Evolutionary conservation across 2,329 filamentous ascomycete genomes (phyloP), one percentile per base, ranked within the genome.

Genomic region (Graphilbum ipis-grandicollis): DNA sequence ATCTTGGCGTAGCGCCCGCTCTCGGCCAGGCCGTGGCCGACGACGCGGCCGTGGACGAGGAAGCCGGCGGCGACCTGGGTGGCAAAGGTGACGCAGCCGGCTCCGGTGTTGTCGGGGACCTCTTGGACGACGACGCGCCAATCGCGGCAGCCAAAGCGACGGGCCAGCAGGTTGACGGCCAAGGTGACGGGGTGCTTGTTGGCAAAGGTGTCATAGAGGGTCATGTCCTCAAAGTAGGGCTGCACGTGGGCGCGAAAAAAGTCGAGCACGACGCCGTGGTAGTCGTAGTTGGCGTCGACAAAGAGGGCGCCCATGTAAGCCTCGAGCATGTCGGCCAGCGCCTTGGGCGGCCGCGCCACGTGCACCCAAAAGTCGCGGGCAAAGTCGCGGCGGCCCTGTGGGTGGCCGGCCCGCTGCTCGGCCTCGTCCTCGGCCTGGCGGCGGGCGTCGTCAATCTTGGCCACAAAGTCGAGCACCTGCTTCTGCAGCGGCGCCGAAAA

Each of bases 251-350:
- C 52, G n/a, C 71, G 56, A 55, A 93, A 94, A 57, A 98, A 96
- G 1, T 52, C 51, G 43, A 79, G 71, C 1, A 96, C 79, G 15
- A 75, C 64, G 12, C 54, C 53, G 54, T 78, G 93, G 54, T 79
- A 94, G 50, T 90, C 60, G 56, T 88, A 96, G 33, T 67, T 63
- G 0, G 82, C 79, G 55, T 98, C 90, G 10, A 98, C 79, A 52
- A 96, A 96, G 18, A 94, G 66, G 17, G 88, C 88, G 2, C 85
- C 90, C 3, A 94, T 60, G 47, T 85, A 90, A 0, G 88, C 74
- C 62, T 98, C 90, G 4, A 96, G 65, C 28, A 93, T 71, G 53
- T 98, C 90, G 0, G 86, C 73, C 6, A 96, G 70, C 37, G 60
- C 66, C 48, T 90, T 90, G 9, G 80, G 81, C 2, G 79, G 75